These are phyloP conservation scores for Colletotrichum sp. DNA, from an alignment of 2,329 filamentous ascomycete species.

Conservation along the genomic window DNA sequence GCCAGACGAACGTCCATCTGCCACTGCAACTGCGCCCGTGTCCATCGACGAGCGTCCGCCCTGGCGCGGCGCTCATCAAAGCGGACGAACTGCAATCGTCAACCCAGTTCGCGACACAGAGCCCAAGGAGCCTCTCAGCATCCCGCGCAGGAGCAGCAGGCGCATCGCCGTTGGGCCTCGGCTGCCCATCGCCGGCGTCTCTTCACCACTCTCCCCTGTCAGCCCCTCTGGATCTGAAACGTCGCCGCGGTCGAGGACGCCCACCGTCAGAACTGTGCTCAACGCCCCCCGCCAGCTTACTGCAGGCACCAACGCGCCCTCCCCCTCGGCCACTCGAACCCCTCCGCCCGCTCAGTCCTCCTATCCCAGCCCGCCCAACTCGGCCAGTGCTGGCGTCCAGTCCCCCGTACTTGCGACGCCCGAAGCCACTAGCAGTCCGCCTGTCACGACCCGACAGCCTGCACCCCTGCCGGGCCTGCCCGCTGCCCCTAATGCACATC, in stretches of 20 bases:
- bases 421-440: conserved; percentile 2
- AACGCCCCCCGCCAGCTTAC: conserved; percentile 12
- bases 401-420: conserved; percentile 23
- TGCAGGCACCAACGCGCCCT: conserved; percentile 30
- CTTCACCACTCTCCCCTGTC: conserved; percentile 33
- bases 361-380: conserved; percentile 37
- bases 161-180: conserved; percentile 32
- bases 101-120: conserved; percentile 68
- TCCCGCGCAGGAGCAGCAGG: conserved; percentile 58
- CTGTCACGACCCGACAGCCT: conserved; percentile 2
- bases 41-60: conserved; percentile 54
- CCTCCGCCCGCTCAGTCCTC: conserved; percentile 26
- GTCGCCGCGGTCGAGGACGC: conserved; percentile 27
- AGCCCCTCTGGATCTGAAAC: conserved; percentile 39
- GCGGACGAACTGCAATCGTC: conserved; percentile 69
- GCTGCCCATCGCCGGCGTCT: conserved; percentile 24
- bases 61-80: conserved; percentile 78
- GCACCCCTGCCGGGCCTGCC: conserved; percentile 11
- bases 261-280: conserved; percentile 37
- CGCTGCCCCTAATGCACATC: conserved; percentile 13
- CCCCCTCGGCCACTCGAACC: conserved; percentile 27
- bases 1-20: conserved; percentile 23
- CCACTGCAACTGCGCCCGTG: conserved; percentile 18
- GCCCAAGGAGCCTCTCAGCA: conserved; percentile 59
- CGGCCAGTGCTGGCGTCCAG: conserved; percentile 22